Percentiles rank a stretch among this genome's conserved stretches.
phyloP scores from a whole-genome alignment of 2,329 filamentous ascomycete genomes.

The Fusarium sp. region DNA sequence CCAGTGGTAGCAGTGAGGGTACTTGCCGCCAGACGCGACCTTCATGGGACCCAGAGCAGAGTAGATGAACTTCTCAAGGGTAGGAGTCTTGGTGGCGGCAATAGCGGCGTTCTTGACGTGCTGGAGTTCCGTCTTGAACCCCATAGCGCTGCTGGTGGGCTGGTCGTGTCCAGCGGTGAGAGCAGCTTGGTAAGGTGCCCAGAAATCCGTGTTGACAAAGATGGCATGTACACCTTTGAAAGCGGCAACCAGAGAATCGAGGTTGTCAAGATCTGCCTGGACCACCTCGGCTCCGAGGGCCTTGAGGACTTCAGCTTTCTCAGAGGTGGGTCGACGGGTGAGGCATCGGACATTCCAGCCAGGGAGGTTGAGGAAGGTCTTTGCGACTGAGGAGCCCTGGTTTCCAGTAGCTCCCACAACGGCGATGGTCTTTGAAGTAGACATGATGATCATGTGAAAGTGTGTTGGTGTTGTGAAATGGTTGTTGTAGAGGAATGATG shows the following conservation, averaged over 20 bases:
- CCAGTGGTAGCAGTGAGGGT: slow-evolving; percentile 59
- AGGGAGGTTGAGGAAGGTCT: slow-evolving; percentile 52
- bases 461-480: not conserved
- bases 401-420: slow-evolving; percentile 60
- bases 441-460: slow-evolving; percentile 8
- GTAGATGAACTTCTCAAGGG: slow-evolving; percentile 59
- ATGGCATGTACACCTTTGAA: slow-evolving; percentile 59
- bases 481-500: not conserved
- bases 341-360: slow-evolving; percentile 58
- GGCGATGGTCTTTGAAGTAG: slow-evolving; percentile 48
- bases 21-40: slow-evolving; percentile 57
- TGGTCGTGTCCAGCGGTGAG: slow-evolving; percentile 51
- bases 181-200: slow-evolving; percentile 55
- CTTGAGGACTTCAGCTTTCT: slow-evolving; percentile 53
- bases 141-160: slow-evolving; percentile 50
- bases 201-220: slow-evolving; percentile 66
- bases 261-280: slow-evolving; percentile 56
- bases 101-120: slow-evolving; percentile 66
- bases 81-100: slow-evolving; percentile 55
- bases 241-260: slow-evolving; percentile 50
- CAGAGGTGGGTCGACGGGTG: slow-evolving; percentile 56
- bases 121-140: slow-evolving; percentile 58
- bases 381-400: slow-evolving; percentile 61
- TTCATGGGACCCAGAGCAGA: slow-evolving; percentile 61
- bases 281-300: slow-evolving; percentile 56